Evolutionary conservation across 192 early-diverging fungal genomes (phyloP).

Genomic region (Backusella sp.): DNA sequence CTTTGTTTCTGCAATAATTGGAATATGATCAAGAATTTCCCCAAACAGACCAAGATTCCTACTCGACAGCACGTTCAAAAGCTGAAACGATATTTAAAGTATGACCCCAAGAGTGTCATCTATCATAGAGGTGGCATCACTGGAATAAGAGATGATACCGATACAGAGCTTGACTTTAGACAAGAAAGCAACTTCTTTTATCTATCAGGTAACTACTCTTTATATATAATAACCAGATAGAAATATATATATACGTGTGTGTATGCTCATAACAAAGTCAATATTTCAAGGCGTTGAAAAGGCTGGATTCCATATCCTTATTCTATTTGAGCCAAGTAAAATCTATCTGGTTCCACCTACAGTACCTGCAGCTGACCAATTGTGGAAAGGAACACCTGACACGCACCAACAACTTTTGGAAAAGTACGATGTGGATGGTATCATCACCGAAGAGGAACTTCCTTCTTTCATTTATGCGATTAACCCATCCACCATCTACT

Average conservation of each 20-base stretch:
- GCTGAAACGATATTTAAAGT: slow-evolving; percentile 1
- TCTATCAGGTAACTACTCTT: slow-evolving; percentile 58
- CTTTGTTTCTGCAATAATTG: neutral
- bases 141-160: slow-evolving; percentile 42
- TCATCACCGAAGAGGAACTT: slow-evolving; percentile 62
- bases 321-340: slow-evolving; percentile 61
- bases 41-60: neutral
- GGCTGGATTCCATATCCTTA: slow-evolving; percentile 73
- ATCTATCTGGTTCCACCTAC: slow-evolving; percentile 71
- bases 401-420: slow-evolving; percentile 53
- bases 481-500: slow-evolving; percentile 50
- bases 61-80: slow-evolving; percentile 32
- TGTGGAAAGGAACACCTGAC: slow-evolving; percentile 81
- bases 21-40: neutral
- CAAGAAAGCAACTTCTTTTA: slow-evolving; percentile 92
- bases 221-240: slow-evolving; percentile 5
- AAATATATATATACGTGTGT: no score
- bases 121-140: slow-evolving; percentile 52
- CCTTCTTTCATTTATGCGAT: slow-evolving; percentile 43
- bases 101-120: slow-evolving; percentile 19
- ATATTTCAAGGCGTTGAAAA: slow-evolving; percentile 55
- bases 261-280: slow-evolving; percentile 9
- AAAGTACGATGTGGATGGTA: slow-evolving; percentile 68
- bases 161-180: slow-evolving; percentile 72
- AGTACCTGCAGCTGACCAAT: slow-evolving; percentile 61